Evolutionary conservation across 306 rosid genomes (phyloP).

Genomic region (Pyrus pyrifolia): DNA sequence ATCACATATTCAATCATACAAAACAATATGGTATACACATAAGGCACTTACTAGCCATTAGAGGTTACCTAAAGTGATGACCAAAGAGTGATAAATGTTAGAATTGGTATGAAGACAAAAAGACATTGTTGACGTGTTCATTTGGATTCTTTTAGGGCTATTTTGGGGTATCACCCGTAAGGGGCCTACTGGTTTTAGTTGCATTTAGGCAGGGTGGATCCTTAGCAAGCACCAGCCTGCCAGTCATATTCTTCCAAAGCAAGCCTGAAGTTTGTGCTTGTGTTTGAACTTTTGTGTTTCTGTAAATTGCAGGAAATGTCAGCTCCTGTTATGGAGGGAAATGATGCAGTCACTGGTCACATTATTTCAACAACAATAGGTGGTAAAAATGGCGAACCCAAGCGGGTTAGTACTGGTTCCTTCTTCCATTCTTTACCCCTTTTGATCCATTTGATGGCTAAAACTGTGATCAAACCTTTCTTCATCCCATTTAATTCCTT

Average conservation of each 20-base stretch:
- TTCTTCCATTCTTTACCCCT: neutral
- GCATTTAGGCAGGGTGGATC: neutral
- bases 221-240: conserved; percentile 1
- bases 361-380: conserved; percentile 94
- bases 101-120: neutral
- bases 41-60: neutral
- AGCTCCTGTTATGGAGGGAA: conserved; percentile 53
- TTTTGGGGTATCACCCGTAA: neutral
- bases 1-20: neutral
- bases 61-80: neutral
- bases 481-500: neutral
- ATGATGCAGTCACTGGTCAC: conserved; percentile 81
- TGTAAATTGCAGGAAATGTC: conserved; percentile 76
- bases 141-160: neutral
- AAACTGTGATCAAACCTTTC: neutral
- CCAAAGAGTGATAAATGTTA: neutral
- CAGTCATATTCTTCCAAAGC: neutral
- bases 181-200: neutral
- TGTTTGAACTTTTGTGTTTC: conserved; percentile 6
- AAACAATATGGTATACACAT: neutral
- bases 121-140: neutral
- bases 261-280: neutral
- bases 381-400: conserved; percentile 92
- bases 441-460: neutral
- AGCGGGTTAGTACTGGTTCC: conserved; percentile 47